These are phyloP conservation scores for Torulaspora maleeae DNA, from an alignment of 805 yeast genomes.

Conservation along the genomic window DNA sequence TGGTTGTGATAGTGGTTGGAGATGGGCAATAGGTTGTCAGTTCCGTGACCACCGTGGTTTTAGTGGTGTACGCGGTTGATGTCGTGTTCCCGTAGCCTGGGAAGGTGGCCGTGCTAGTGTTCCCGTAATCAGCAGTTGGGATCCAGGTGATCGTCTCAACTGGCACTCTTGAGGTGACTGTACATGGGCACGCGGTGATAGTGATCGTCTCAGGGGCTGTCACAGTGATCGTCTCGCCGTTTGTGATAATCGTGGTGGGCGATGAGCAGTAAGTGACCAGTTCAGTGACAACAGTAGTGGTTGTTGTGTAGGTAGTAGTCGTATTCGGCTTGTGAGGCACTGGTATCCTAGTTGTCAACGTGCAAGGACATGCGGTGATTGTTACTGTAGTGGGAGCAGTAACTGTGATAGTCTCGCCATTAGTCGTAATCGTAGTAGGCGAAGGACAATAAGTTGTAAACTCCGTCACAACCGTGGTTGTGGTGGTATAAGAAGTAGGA, in stretches of 20 bases:
- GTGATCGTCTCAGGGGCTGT: conserved; percentile 77
- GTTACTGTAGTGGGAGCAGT: conserved; percentile 77
- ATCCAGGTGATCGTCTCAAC: too few relatives aligned
- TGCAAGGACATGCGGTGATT: conserved; percentile 84
- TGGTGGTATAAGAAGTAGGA: conserved; percentile 26
- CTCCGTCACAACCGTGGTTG: conserved; percentile 52
- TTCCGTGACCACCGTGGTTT: conserved; percentile 52
- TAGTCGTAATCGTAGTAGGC: conserved; percentile 61
- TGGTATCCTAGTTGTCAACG: conserved; percentile 32
- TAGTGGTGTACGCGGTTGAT: conserved; percentile 39
- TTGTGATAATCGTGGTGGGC: conserved; percentile 60
- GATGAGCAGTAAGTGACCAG: conserved; percentile 80
- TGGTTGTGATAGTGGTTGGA: conserved; percentile 61
- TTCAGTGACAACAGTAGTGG: conserved; percentile 47
- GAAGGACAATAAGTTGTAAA: conserved; percentile 81
- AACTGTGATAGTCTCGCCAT: conserved; percentile 67
- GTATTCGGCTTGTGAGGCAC: conserved; percentile 26
- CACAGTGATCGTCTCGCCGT: conserved; percentile 67
- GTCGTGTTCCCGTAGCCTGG: conserved; percentile 32
- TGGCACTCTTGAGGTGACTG: conserved; percentile 28
- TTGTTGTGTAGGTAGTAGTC: conserved; percentile 31
- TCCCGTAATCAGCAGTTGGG: too few relatives aligned
- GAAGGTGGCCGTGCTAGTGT: too few relatives aligned
- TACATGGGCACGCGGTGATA: conserved; percentile 84
- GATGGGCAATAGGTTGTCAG: conserved; percentile 81